Evolutionary conservation across 2,329 filamentous ascomycete species (phyloP), one percentile per base, ranked within the genome.

Genomic region (Sporothrix luriei): DNA sequence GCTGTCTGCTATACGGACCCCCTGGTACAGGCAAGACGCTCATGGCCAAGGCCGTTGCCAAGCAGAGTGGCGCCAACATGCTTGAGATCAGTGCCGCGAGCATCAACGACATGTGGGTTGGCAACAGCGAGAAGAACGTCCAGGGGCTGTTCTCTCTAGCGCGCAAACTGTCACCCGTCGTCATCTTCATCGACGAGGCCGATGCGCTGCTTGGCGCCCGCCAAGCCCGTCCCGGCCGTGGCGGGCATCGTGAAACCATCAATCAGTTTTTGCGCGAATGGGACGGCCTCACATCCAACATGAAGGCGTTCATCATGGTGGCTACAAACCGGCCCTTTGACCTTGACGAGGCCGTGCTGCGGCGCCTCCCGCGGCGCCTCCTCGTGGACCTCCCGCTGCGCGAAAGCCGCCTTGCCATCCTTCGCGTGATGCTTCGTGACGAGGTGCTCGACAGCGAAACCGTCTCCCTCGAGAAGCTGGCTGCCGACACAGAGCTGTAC

Each of bases 211-310:
- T 99, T 69, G 92, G 92, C 33, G 90, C 91, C 19, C 88, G 95
- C 68, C 85, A 88, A 73, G 86, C 87, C 51, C 84, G 85, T 29
- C 85, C 85, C 71, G 89, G 88, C 74, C 85, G 91, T 40, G 87
- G 87, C 6, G 89, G 87, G 1, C 92, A 96, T 74, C 88, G 94
- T 65, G 94, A 97, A 78, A 90, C 95, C 68, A 94, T 98, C 78
- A 99, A 97, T 77, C 94, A 99, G 79, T 98, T 98, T 78, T 82
- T 99, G 65, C 91, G 93, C 68, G 94, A 98, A 78, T 98, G 94
- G 95, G 95, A 98, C 75, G 95, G 95, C 13, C 90, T 98, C 83
- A 83, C 83, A 68, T 33, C 61, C 16, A 91, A 91, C 74, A 86
- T 89, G 61, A 91, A 91, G 21, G 93, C 94, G 2, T 98, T 99